Evolutionary conservation across 768 basidiomycete species (phyloP).

Genomic region (Boletus rufocinnamomeus): DNA sequence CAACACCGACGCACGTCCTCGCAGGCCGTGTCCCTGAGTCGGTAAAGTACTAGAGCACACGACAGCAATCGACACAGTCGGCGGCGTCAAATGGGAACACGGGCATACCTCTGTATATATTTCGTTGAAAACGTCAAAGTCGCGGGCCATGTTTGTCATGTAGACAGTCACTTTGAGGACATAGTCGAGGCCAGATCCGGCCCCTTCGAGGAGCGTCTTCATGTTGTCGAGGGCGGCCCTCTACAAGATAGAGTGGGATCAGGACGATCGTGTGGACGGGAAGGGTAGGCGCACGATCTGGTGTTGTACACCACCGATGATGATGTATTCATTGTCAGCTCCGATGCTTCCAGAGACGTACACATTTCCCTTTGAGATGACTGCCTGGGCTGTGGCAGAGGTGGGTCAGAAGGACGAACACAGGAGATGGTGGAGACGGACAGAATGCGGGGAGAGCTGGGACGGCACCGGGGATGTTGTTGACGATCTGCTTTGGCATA

Average conservation of each 20-base stretch:
- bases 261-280: not conserved
- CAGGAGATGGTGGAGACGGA: slow-evolving; percentile 9
- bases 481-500: slow-evolving; percentile 36
- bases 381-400: slow-evolving; percentile 35
- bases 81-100: not conserved
- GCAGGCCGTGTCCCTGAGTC: slow-evolving; percentile 46
- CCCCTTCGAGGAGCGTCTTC: slow-evolving; percentile 37
- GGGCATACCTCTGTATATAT: slow-evolving; percentile 37
- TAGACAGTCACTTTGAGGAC: slow-evolving; percentile 45
- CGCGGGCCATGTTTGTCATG: slow-evolving; percentile 38
- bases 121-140: slow-evolving; percentile 43
- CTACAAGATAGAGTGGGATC: slow-evolving; percentile 22
- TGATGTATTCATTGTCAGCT: slow-evolving; percentile 30
- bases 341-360: slow-evolving; percentile 47
- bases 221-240: slow-evolving; percentile 42
- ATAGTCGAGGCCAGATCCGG: slow-evolving; percentile 39
- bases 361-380: slow-evolving; percentile 36
- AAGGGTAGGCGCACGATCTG: slow-evolving; percentile 37
- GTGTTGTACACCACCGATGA: slow-evolving; percentile 39
- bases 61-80: not conserved
- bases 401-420: not conserved
- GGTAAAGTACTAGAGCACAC: slow-evolving; percentile 46
- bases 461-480: slow-evolving; percentile 29
- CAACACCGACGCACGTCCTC: slow-evolving; percentile 60
- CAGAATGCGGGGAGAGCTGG: slow-evolving; percentile 40